Evolutionary conservation across 2,329 filamentous ascomycete species (phyloP).

Genomic region (Beauveria varroae): DNA sequence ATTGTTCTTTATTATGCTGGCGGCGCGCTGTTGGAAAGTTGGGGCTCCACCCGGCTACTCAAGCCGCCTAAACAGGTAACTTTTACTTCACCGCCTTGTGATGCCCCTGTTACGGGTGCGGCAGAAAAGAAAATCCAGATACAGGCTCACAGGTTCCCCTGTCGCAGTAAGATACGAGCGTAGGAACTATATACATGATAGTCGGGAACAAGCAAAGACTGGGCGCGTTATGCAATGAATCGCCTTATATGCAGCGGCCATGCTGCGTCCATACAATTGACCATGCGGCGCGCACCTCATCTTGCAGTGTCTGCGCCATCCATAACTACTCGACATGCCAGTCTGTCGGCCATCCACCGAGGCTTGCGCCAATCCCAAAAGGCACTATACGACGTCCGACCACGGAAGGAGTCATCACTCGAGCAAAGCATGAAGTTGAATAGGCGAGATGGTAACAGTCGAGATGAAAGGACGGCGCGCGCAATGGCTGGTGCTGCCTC

Average conservation of each 20-base stretch:
- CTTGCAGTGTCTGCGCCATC: neutral
- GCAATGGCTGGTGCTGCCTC: conserved; percentile 23
- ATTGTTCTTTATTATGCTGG: too few species aligned
- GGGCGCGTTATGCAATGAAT: conserved; percentile 15
- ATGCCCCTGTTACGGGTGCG: neutral
- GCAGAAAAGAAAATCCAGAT: neutral
- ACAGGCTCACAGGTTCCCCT: neutral
- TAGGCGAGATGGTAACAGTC: neutral
- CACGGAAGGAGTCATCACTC: neutral
- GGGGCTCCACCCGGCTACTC: too few species aligned
- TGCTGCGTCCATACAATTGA: neutral
- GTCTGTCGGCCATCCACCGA: conserved; percentile 60
- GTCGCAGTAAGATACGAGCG: neutral
- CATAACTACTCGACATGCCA: conserved; percentile 21
- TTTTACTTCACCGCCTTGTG: neutral
- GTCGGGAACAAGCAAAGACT: neutral
- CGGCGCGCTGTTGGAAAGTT: too few species aligned
- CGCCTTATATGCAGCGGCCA: conserved; percentile 11
- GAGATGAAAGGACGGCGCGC: conserved; percentile 17
- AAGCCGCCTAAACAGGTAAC: too few species aligned
- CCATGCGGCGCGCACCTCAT: neutral
- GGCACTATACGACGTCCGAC: conserved; percentile 19
- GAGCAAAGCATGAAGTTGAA: neutral
- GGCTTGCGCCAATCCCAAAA: conserved; percentile 49
- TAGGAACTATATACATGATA: neutral